A percentile compares a stretch with the other conserved stretches of the same genome.
Conservation (phyloP, 2,329 filamentous ascomycete species). For the Stagonosporopsis chrysanthemi region DNA sequence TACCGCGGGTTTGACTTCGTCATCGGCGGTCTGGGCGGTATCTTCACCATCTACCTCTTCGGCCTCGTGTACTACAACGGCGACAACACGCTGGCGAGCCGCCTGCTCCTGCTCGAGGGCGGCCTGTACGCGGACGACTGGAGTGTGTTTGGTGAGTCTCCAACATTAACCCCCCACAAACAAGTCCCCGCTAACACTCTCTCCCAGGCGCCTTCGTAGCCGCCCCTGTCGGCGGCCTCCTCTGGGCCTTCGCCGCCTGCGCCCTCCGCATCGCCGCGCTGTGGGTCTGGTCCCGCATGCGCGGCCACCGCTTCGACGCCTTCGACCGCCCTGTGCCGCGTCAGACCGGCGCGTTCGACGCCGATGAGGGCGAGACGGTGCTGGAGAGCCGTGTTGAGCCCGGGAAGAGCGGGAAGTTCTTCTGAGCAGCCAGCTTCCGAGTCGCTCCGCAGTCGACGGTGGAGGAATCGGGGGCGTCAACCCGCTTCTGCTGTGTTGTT, state of each 20-base stretch:
- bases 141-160: slow-evolving; percentile 72
- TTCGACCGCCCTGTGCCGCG: slow-evolving; percentile 60
- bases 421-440: slow-evolving; percentile 20
- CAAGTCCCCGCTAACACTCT: slow-evolving; percentile 14
- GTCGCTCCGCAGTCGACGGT: no score
- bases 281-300: slow-evolving; percentile 64
- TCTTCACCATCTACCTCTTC: slow-evolving; percentile 82
- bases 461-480: no score
- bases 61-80: slow-evolving; percentile 80
- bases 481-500: no score
- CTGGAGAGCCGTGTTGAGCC: slow-evolving; percentile 33
- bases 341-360: slow-evolving; percentile 27
- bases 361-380: slow-evolving; percentile 39
- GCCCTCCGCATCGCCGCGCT: slow-evolving; percentile 66
- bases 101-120: slow-evolving; percentile 74
- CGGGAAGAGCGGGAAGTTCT: slow-evolving; percentile 43
- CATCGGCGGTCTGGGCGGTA: slow-evolving; percentile 76
- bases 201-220: slow-evolving; percentile 72
- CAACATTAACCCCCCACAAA: no score
- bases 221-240: slow-evolving; percentile 75
- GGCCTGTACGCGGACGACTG: slow-evolving; percentile 81
- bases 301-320: slow-evolving; percentile 70
- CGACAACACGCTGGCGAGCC: slow-evolving; percentile 66
- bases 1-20: slow-evolving; percentile 85
- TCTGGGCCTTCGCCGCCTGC: slow-evolving; percentile 74